phyloP scores from a whole-genome alignment of 768 basidiomycete species.

The Rhodotorula kratochvilovae region DNA sequence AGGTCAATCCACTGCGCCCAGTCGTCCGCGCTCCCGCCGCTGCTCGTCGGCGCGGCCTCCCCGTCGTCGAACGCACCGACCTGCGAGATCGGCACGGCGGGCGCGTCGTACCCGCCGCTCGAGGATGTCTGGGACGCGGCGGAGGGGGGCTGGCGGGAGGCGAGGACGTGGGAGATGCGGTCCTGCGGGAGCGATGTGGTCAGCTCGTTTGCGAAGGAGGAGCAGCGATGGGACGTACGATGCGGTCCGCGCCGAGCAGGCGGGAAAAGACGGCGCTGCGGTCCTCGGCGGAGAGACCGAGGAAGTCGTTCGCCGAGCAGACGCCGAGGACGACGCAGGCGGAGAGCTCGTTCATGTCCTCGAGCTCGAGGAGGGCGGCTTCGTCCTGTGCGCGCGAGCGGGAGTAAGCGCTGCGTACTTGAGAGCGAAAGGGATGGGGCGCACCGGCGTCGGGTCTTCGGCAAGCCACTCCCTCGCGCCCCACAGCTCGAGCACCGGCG shows the following conservation, averaged over 20 bases:
- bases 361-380: not conserved
- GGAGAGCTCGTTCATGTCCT: slow-evolving; percentile 7
- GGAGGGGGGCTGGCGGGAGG: no score
- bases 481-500: not conserved
- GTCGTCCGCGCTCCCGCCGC: no score
- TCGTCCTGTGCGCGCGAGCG: not conserved
- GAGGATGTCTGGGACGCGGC: no score
- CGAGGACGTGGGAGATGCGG: not conserved
- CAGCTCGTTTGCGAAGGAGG: not conserved
- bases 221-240: not conserved
- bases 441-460: not conserved
- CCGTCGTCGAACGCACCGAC: no score
- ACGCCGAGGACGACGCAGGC: slow-evolving; percentile 2
- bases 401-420: no score
- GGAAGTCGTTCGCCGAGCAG: not conserved
- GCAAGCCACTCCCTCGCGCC: not conserved
- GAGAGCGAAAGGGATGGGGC: not conserved
- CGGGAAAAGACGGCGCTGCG: not conserved
- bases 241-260: not conserved
- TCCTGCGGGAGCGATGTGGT: not conserved
- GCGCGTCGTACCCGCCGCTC: no score
- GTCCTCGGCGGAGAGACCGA: not conserved
- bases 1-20: no score
- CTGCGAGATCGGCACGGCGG: no score
- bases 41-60: no score